Evolutionary conservation across 164 flowering plant genomes (phyloP).

Genomic region (Magnolia officinalis): DNA sequence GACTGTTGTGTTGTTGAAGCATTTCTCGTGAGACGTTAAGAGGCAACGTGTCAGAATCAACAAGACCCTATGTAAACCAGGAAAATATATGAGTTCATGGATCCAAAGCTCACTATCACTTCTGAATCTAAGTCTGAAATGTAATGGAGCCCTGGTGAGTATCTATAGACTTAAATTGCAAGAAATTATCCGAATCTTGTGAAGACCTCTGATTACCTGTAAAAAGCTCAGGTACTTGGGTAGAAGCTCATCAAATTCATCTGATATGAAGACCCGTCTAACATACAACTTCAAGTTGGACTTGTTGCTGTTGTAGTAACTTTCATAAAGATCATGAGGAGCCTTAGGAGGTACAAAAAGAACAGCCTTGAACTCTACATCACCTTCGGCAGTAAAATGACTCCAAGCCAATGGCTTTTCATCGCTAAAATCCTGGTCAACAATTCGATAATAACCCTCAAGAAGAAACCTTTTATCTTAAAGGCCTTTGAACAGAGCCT

Average conservation of each 20-base stretch:
- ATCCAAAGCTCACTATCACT: no score
- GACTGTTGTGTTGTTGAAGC: constrained; percentile 95
- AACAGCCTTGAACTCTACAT: constrained; percentile 97
- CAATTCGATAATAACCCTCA: constrained; percentile 1
- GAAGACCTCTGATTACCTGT: constrained; percentile 38
- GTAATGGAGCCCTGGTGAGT: neutral
- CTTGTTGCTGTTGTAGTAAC: constrained; percentile 79
- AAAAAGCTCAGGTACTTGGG: constrained; percentile 90
- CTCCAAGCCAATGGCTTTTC: constrained; percentile 91
- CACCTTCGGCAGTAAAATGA: constrained; percentile 95
- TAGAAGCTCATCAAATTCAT: constrained; percentile 93
- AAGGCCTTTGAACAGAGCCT: constrained; percentile 2
- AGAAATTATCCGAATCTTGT: neutral
- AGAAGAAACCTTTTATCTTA: neutral
- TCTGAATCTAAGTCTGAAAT: no score
- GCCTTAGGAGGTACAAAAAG: constrained; percentile 97
- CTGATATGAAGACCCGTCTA: constrained; percentile 91
- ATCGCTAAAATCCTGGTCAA: constrained; percentile 73
- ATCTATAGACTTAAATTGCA: neutral
- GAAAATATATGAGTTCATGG: no score
- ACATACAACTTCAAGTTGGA: constrained; percentile 91
- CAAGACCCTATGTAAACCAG: constrained; percentile 67
- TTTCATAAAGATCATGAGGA: constrained; percentile 93
- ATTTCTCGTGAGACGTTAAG: constrained; percentile 96
- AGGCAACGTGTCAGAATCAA: constrained; percentile 94